Evolutionary conservation across 768 basidiomycete genomes (phyloP), one percentile per base, ranked within the genome.

Genomic region (Mycena galericulata): DNA sequence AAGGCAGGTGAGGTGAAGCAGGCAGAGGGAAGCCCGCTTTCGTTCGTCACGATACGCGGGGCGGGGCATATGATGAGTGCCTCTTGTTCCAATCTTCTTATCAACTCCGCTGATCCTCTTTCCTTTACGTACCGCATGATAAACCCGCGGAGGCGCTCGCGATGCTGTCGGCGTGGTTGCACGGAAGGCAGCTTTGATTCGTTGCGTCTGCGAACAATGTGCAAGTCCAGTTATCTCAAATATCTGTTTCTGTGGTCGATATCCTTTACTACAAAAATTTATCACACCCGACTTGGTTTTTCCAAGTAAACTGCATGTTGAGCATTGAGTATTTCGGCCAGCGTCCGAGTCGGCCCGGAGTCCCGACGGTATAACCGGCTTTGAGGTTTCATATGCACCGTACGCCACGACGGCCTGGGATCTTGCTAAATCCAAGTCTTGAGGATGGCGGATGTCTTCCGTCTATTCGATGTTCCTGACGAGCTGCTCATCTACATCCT

Each of bases 141-240:
- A 91, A 90, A 73, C 91, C 92, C 4, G 84, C 81, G 68, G 89
- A 92, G 75, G 82, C 89, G 12, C 78, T 89, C 49, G 80, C 83
- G 49, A 88, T 93, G 87, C 81, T 93, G 32, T 87, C 86, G 29
- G 81, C 86, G 38, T 93, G 91, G 92, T 77, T 93, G 32, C 82
- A 81, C 27, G 76, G 79, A 46, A 65, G 79, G 63, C 78, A 74
- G 12, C 74, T 89, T 2, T 69, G 45, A 69, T 40, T 61, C n/a
- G 22, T 50, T 24, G 62, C 11, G 20, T 38, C 40, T 56, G 26
- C 20, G 51, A 14, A 47, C 24, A 22, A 22, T 45, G 43, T 3
- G 3, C n/a, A 26, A 47, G 4, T 7, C 49, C 29, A 17, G 38
- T 38, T 9, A 38, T n/a, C n/a, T n/a, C n/a, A n/a, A n/a, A n/a